Evolutionary conservation across 768 basidiomycete genomes (phyloP).

Genomic region (Podaxis sp.): DNA sequence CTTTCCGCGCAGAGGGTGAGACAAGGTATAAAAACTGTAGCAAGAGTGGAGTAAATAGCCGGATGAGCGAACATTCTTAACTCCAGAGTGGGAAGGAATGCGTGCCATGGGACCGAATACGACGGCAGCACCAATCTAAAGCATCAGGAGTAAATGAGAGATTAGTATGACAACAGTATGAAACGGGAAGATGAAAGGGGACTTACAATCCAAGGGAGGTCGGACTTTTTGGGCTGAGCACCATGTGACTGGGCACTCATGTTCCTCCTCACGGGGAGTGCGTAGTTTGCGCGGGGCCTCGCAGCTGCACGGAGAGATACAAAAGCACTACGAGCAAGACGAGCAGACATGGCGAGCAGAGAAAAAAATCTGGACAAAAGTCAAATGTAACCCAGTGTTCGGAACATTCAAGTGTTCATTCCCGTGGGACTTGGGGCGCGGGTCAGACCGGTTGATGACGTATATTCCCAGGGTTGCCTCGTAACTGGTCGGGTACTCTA

Average conservation of each 20-base stretch:
- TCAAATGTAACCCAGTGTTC: conserved; percentile 7
- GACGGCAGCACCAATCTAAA: conserved; percentile 35
- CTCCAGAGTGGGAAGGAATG: neutral
- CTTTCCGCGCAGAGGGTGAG: conserved; percentile 36
- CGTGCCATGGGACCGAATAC: conserved; percentile 39
- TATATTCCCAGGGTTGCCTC: conserved; percentile 5
- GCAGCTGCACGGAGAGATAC: conserved; percentile 28
- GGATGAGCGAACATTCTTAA: conserved; percentile 1
- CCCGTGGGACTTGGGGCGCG: conserved; percentile 23
- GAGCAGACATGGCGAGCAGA: conserved; percentile 31
- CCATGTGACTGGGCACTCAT: conserved; percentile 34
- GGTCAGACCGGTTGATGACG: conserved; percentile 32
- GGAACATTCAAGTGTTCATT: conserved; percentile 8
- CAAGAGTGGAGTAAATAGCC: conserved; percentile 7
- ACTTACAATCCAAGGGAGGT: conserved; percentile 44
- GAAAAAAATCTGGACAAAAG: conserved; percentile 1
- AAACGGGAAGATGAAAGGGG: neutral
- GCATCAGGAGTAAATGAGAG: neutral
- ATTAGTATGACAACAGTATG: conserved; percentile 10
- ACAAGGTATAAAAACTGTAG: conserved; percentile 36
- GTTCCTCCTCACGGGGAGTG: conserved; percentile 24
- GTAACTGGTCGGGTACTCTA: neutral
- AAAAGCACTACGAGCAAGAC: conserved; percentile 30
- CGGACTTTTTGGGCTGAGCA: conserved; percentile 27
- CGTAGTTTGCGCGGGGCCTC: conserved; percentile 20